These are phyloP conservation scores for Spiromastix sp. DNA, from an alignment of 2,329 filamentous ascomycete species.

Conservation along the genomic window DNA sequence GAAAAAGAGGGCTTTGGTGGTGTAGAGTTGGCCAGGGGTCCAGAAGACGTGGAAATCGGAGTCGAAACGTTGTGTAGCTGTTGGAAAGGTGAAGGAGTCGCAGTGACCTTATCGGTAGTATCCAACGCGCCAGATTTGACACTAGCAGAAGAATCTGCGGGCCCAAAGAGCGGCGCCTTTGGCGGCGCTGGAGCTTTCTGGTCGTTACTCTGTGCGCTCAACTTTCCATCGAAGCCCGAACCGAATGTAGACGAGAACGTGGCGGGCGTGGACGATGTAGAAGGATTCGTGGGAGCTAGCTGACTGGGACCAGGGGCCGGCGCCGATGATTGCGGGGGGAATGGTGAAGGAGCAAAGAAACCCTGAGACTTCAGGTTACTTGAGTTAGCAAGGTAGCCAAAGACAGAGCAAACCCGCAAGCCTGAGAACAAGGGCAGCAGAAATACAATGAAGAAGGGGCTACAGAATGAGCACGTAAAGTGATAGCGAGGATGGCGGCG, in stretches of 20 bases:
- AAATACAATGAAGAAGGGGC: too few species aligned
- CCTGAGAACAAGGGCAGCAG: too few species aligned
- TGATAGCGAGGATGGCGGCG: too few species aligned
- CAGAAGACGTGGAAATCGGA: not conserved
- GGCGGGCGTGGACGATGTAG: not conserved
- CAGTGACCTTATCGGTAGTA: not conserved
- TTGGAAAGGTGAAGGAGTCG: not conserved
- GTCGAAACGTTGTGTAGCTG: too few species aligned
- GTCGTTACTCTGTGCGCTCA: not conserved
- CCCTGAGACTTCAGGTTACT: too few species aligned
- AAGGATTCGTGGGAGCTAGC: not conserved
- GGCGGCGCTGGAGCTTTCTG: not conserved
- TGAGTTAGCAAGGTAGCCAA: too few species aligned
- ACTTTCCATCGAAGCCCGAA: not conserved
- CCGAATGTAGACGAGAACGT: constrained; percentile 5
- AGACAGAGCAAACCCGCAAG: too few species aligned
- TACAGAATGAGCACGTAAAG: too few species aligned
- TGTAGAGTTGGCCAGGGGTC: not conserved
- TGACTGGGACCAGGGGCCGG: too few species aligned
- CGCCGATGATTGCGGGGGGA: too few species aligned
- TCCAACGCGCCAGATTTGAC: too few species aligned
- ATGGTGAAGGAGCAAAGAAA: too few species aligned
- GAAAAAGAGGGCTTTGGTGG: not conserved
- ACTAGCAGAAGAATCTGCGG: not conserved
- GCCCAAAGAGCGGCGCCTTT: not conserved